These are phyloP conservation scores for Naganishia albida DNA, from an alignment of 1,284 basidiomycete genomes.

Conservation along the genomic window DNA sequence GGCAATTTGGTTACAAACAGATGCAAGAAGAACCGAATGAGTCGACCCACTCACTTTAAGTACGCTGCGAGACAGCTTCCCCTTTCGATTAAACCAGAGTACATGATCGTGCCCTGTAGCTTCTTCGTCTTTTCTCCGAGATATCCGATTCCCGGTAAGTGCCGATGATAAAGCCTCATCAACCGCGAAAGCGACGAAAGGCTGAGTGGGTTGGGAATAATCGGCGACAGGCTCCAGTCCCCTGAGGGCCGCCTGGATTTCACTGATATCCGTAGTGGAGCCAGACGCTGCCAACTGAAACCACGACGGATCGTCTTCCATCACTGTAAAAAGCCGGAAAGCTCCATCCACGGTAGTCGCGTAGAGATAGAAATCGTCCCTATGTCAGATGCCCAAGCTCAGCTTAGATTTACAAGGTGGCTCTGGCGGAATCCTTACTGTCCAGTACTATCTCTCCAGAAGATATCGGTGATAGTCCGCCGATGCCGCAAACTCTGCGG, in stretches of 20 bases:
- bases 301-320: constrained; percentile 79
- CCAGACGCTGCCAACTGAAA: constrained; percentile 72
- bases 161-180: constrained; percentile 40
- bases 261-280: constrained; percentile 63
- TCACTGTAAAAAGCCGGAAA: constrained; percentile 79
- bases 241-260: constrained; percentile 62
- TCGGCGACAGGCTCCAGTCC: constrained; percentile 43
- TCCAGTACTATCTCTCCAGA: constrained; percentile 42
- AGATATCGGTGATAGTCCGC: constrained; percentile 46
- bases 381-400: constrained; percentile 28
- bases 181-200: constrained; percentile 41
- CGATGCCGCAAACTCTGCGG: constrained; percentile 49
- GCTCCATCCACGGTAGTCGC: constrained; percentile 47
- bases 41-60: background rate
- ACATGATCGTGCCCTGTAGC: constrained; percentile 21
- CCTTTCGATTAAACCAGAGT: constrained; percentile 8
- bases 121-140: constrained; percentile 33
- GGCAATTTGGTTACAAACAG: background rate
- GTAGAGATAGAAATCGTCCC: constrained; percentile 47
- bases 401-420: background rate
- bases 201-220: constrained; percentile 45
- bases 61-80: constrained; percentile 8
- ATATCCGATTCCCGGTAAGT: constrained; percentile 39
- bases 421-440: background rate
- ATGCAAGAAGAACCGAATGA: background rate